Conservation (phyloP, 805 yeast genomes). For the Maudiozyma barnettii region DNA sequence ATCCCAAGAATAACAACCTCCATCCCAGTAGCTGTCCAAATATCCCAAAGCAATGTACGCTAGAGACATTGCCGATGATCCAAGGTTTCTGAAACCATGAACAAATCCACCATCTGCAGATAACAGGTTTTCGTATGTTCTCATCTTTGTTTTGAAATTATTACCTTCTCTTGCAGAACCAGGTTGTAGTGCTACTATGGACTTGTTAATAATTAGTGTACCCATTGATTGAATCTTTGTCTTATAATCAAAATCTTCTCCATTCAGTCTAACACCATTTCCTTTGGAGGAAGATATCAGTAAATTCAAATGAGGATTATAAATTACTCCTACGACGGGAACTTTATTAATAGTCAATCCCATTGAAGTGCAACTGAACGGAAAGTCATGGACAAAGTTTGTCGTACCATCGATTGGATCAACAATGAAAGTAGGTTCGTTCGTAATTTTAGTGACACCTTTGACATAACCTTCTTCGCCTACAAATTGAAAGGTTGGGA, state of each 20-base stretch:
- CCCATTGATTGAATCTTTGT: conserved; percentile 61
- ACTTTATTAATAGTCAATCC: conserved; percentile 42
- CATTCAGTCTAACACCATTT: conserved; percentile 45
- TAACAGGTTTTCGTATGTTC: conserved; percentile 76
- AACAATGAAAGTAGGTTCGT: conserved; percentile 52
- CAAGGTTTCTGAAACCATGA: conserved; percentile 60
- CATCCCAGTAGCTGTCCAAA: conserved; percentile 58
- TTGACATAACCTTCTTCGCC: conserved; percentile 53
- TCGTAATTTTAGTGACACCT: conserved; percentile 38
- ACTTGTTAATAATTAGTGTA: conserved; percentile 77
- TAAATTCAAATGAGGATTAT: conserved; percentile 47
- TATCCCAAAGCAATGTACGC: conserved; percentile 52
- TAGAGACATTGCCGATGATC: conserved; percentile 57
- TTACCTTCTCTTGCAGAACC: conserved; percentile 83
- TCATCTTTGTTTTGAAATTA: conserved; percentile 67
- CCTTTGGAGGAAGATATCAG: conserved; percentile 47
- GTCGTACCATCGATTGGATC: conserved; percentile 64
- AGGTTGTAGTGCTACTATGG: conserved; percentile 82
- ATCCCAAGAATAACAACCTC: conserved; percentile 64
- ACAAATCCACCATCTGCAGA: conserved; percentile 85
- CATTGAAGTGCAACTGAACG: conserved; percentile 53
- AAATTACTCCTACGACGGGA: conserved; percentile 56
- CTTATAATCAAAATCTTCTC: conserved; percentile 43
- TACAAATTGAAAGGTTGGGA: conserved; percentile 44
- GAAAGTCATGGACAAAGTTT: conserved; percentile 53